Base-by-base conservation (phyloP, 768 basidiomycete genomes). In the Trametes coccinea region DNA sequence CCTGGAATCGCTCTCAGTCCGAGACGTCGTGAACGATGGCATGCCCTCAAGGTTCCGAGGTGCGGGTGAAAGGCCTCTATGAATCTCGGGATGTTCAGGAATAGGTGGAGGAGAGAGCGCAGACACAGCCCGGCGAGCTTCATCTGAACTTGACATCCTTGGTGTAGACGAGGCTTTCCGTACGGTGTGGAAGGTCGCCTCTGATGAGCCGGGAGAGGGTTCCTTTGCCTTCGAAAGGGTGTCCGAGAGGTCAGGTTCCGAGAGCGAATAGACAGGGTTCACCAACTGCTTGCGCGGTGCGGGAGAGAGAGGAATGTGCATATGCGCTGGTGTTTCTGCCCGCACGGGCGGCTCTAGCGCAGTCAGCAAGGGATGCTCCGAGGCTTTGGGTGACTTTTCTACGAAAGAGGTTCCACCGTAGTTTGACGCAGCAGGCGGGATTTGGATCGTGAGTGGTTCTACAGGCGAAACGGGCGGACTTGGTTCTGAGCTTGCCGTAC, bases 251-350 rank as follows among this genome's bases (percentile, higher is more conserved):
- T 84, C 77, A 5, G 83, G 83, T 65, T 87, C 85, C 2, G 87
- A 89, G 40, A 78, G 72, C 13, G 86, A 88, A 66, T 80, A 81
- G 17, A 80, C 69, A 8, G 81, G 74, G 55, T 78, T 82, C 58
- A 81, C 70, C 31, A 80, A 71, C 65, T 79, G 74, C 65, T 79
- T 80, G 50, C 84, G 78, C 9, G 90, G 89, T 5, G 90, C 84
- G 39, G 88, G 90, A 2, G 84, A 78, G 17, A 92, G 78, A 22
- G 88, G 85, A 1, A 80, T 83, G 62, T 86, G 62, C 54, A 64
- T 74, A 22, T 79, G 84, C 9, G 80, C 82, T 11, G 90, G 90
- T 0, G 87, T 90, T 62, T 87, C 87, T 13, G 83, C 85, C 14
- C 89, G 85, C 37, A 76, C 63, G 22, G 84, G 83, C 41, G 82